Evolutionary conservation across 768 basidiomycete genomes (phyloP).

Genomic region (Boletus rubescentipes): DNA sequence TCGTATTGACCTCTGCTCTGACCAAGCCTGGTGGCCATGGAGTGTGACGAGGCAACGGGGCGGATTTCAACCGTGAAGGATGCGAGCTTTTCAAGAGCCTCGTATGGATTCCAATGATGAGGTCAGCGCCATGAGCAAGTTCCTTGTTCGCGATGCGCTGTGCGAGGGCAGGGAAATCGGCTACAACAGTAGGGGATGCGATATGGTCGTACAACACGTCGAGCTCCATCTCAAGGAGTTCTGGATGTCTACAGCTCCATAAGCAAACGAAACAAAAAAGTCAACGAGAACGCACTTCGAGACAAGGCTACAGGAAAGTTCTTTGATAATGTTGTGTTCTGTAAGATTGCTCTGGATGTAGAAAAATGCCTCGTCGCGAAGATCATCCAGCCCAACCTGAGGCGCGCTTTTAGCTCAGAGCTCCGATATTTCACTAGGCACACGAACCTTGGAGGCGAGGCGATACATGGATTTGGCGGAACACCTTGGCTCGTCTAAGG

Average conservation of each 20-base stretch:
- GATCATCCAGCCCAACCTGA: conserved; percentile 21
- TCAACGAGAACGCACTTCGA: conserved; percentile 13
- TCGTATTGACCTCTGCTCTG: no score
- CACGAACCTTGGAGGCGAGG: conserved; percentile 38
- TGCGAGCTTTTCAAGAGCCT: conserved; percentile 14
- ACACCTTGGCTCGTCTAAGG: conserved; percentile 20
- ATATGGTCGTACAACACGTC: conserved; percentile 20
- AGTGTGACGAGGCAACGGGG: no score
- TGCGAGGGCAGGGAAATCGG: conserved; percentile 9
- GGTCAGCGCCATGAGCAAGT: conserved; percentile 20
- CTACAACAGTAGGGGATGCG: conserved; percentile 12
- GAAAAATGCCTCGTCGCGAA: conserved; percentile 19
- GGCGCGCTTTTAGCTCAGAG: background rate
- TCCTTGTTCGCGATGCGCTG: conserved; percentile 19
- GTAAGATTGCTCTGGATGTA: conserved; percentile 18
- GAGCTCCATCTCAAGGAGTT: conserved; percentile 25
- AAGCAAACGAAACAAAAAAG: background rate
- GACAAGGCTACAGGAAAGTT: conserved; percentile 20
- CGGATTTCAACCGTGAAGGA: background rate
- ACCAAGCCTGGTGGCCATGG: no score
- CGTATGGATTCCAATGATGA: conserved; percentile 18
- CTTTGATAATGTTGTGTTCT: conserved; percentile 24
- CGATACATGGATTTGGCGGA: conserved; percentile 48
- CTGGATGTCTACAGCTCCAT: conserved; percentile 7
- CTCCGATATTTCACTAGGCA: background rate